Conservation (phyloP, 176 grass and related monocot species). For the Carex pumila region DNA sequence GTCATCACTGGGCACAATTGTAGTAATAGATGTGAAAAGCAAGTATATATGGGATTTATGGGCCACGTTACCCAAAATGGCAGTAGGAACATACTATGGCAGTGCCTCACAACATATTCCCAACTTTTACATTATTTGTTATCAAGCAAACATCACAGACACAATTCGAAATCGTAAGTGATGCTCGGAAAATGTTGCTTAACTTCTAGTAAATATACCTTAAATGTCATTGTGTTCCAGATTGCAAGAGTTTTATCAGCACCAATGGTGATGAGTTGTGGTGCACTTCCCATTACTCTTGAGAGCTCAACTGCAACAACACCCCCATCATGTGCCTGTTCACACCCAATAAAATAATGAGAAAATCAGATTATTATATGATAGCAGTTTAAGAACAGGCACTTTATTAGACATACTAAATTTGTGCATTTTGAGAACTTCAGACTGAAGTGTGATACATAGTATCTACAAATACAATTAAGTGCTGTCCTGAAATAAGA, state of each 20-base stretch:
- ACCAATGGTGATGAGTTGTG: slow-evolving; percentile 94
- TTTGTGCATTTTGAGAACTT: neutral
- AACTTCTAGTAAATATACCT: slow-evolving; percentile 38
- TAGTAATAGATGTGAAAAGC: too few species aligned
- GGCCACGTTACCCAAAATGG: neutral
- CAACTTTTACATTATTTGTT: neutral
- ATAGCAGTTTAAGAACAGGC: neutral
- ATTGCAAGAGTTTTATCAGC: slow-evolving; percentile 98
- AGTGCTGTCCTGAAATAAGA: neutral
- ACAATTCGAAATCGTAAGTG: neutral
- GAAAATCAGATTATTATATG: neutral
- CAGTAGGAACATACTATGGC: neutral
- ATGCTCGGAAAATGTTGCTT: slow-evolving; percentile 2
- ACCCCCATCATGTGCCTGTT: slow-evolving; percentile 93
- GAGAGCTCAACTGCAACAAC: slow-evolving; percentile 95
- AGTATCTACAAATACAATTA: neutral
- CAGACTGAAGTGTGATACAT: neutral
- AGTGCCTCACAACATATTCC: neutral
- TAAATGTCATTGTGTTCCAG: slow-evolving; percentile 98
- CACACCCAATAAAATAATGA: neutral
- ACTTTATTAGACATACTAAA: neutral
- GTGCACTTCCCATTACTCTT: slow-evolving; percentile 91
- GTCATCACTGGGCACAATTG: too few species aligned
- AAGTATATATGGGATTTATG: neutral
- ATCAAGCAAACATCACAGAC: neutral